Evolutionary conservation across 2,329 filamentous ascomycete species (phyloP).

Genomic region (Fusarium pseudonygamai): DNA sequence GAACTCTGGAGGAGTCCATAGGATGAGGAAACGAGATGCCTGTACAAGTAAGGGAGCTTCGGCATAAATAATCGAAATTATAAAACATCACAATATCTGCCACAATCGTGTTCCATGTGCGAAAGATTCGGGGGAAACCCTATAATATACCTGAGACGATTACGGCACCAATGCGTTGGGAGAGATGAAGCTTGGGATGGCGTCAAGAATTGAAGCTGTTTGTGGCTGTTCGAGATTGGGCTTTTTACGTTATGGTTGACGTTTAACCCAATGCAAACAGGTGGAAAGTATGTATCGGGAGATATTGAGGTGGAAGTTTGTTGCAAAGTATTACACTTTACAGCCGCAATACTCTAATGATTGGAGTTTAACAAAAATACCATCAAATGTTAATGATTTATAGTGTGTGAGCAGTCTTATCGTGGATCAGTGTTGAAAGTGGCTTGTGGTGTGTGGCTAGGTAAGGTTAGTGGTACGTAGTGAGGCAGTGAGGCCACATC

Average conservation of each 20-base stretch:
- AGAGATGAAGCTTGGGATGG: background rate
- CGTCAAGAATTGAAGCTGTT: constrained; percentile 1
- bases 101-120: background rate
- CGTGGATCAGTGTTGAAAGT: background rate
- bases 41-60: constrained; percentile 44
- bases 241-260: background rate
- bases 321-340: background rate
- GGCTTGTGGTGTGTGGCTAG: background rate
- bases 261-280: background rate
- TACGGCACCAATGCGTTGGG: background rate
- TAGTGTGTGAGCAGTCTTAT: background rate
- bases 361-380: background rate
- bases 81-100: constrained; percentile 9
- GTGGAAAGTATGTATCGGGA: background rate
- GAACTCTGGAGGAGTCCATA: constrained; percentile 35
- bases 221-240: background rate
- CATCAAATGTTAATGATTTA: background rate
- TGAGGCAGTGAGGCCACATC: background rate
- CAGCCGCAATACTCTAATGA: background rate
- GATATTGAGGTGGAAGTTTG: background rate
- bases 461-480: background rate
- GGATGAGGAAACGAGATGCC: constrained; percentile 43
- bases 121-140: background rate
- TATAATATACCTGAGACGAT: background rate
- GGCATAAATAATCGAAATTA: constrained; percentile 34